Percentiles rank a stretch among this genome's conserved stretches.
Evolutionary conservation across 2,329 filamentous ascomycete species (phyloP).

Genomic region (Epichloe glyceriae): DNA sequence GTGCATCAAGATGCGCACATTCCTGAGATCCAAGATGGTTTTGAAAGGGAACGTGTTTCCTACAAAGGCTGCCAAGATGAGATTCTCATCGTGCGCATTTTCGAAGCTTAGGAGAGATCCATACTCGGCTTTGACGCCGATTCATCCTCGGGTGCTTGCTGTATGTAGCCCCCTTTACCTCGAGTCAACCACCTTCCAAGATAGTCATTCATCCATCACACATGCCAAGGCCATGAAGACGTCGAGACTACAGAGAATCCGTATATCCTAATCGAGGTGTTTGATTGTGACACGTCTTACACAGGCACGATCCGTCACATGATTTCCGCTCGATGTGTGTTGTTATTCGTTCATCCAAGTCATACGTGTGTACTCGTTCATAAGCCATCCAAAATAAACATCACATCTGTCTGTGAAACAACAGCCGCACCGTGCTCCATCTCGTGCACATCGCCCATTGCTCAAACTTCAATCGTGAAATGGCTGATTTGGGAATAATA

Average conservation of each 20-base stretch:
- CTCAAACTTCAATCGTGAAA: constrained; percentile 53
- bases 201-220: background rate
- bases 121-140: too few species aligned
- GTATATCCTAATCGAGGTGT: too few species aligned
- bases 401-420: background rate
- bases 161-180: too few species aligned
- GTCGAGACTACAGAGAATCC: too few species aligned
- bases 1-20: too few species aligned
- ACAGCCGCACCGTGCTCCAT: background rate
- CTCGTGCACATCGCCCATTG: background rate
- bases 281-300: background rate
- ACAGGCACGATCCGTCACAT: background rate
- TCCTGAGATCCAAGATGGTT: too few species aligned
- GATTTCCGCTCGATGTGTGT: constrained; percentile 1
- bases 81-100: too few species aligned
- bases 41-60: too few species aligned
- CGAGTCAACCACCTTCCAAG: background rate
- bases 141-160: too few species aligned
- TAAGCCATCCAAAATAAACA: background rate
- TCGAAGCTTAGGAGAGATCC: too few species aligned
- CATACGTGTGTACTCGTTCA: background rate
- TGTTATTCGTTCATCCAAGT: background rate
- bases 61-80: too few species aligned
- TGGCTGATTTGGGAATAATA: constrained; percentile 65
- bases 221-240: background rate